A percentile compares a stretch with the other conserved stretches of the same genome.
Conservation (phyloP, 805 yeast species). For the Kodamaea leandrae region DNA sequence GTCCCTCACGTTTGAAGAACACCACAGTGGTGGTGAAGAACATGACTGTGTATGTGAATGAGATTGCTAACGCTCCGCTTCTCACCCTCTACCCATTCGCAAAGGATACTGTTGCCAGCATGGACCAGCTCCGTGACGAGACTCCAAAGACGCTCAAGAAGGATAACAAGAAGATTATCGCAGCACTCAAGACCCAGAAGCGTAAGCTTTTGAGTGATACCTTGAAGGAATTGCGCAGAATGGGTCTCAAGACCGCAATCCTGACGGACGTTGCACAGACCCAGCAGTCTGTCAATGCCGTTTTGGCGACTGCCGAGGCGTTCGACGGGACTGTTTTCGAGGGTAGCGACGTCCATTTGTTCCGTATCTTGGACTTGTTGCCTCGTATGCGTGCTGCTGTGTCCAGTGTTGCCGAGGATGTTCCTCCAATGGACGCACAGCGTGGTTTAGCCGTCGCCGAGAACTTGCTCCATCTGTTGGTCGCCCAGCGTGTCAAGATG, state of each 20-base stretch:
- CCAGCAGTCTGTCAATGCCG: constrained; percentile 60
- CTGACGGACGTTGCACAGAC: constrained; percentile 62
- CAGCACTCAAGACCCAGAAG: constrained; percentile 79
- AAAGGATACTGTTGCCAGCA: constrained; percentile 49
- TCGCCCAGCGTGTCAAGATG: constrained; percentile 1
- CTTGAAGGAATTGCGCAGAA: constrained; percentile 65
- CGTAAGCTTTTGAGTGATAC: constrained; percentile 73
- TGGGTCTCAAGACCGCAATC: constrained; percentile 70
- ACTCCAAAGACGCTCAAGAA: constrained; percentile 74
- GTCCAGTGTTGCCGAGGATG: constrained; percentile 61
- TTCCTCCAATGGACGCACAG: constrained; percentile 70
- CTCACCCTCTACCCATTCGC: constrained; percentile 49
- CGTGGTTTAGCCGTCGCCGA: constrained; percentile 77
- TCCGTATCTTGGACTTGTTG: constrained; percentile 69
- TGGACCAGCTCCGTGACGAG: constrained; percentile 63
- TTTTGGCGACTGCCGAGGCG: constrained; percentile 55
- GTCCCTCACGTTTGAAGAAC: constrained; percentile 58
- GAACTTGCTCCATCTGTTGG: constrained; percentile 49
- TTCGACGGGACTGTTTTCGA: constrained; percentile 38
- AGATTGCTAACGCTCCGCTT: constrained; percentile 36
- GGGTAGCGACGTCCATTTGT: constrained; percentile 53
- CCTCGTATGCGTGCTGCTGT: constrained; percentile 75
- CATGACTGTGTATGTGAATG: constrained; percentile 50
- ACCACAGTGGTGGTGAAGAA: constrained; percentile 49
- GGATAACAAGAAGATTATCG: constrained; percentile 66